A percentile compares a stretch with the other conserved stretches of the same genome.
Conservation (phyloP, 1,139 yeast species). For the Taphrina sp. region DNA sequence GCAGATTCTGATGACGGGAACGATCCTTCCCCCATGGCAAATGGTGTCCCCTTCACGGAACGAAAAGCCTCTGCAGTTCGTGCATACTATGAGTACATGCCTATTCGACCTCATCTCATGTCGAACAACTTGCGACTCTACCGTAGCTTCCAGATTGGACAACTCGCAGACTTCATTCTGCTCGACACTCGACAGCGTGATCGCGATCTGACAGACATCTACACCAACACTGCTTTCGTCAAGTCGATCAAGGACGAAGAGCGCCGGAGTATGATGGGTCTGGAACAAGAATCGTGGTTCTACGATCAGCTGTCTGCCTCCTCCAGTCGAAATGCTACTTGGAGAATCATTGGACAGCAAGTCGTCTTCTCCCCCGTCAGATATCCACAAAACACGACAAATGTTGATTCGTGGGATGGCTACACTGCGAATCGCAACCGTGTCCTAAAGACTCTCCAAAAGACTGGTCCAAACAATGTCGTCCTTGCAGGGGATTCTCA, state of each 20-base stretch:
- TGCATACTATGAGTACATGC: slow-evolving; percentile 17
- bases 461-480: slow-evolving; percentile 2
- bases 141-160: slow-evolving; percentile 12
- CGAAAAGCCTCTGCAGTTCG: slow-evolving; percentile 18
- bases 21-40: too few relatives aligned
- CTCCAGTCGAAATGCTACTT: slow-evolving; percentile 1
- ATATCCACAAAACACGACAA: too few relatives aligned
- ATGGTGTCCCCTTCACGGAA: neutral
- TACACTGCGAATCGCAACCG: slow-evolving; percentile 12
- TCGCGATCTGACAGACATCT: slow-evolving; percentile 15
- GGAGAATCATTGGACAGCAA: slow-evolving; percentile 13
- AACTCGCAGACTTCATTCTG: slow-evolving; percentile 4
- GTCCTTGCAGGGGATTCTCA: slow-evolving; percentile 21
- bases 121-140: slow-evolving; percentile 10
- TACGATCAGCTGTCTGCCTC: neutral
- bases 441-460: neutral
- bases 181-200: slow-evolving; percentile 22
- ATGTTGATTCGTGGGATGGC: too few relatives aligned
- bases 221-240: slow-evolving; percentile 11
- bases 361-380: too few relatives aligned
- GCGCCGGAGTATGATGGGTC: slow-evolving; percentile 17
- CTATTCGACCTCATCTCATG: slow-evolving; percentile 4
- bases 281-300: slow-evolving; percentile 14
- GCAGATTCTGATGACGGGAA: too few relatives aligned
- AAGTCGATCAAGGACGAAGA: slow-evolving; percentile 10